These are phyloP conservation scores for Lachnellula occidentalis DNA, from an alignment of 2,329 filamentous ascomycete genomes.

Conservation along the genomic window DNA sequence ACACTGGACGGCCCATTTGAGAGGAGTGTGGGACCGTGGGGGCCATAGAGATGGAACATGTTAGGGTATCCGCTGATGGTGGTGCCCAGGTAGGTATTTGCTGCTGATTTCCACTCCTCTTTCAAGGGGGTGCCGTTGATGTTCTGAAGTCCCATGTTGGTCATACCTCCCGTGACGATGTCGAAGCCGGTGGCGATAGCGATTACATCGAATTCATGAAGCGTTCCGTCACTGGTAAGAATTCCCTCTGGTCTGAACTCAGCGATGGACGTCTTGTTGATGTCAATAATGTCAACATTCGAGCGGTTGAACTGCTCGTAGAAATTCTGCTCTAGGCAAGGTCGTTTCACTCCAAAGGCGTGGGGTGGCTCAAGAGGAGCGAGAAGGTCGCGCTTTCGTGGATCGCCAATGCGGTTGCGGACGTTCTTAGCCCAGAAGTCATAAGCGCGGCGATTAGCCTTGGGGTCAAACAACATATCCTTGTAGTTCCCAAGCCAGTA, in stretches of 20 bases:
- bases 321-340: constrained; percentile 42
- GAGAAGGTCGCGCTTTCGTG: constrained; percentile 39
- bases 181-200: constrained; percentile 36
- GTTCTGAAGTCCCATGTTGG: constrained; percentile 30
- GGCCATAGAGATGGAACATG: constrained; percentile 41
- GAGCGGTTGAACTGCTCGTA: constrained; percentile 44
- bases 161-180: constrained; percentile 31
- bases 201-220: constrained; percentile 30
- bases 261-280: constrained; percentile 36
- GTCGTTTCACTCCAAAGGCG: constrained; percentile 42
- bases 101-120: constrained; percentile 32
- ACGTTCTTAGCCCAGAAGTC: constrained; percentile 45
- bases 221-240: constrained; percentile 24
- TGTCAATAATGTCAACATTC: constrained; percentile 41
- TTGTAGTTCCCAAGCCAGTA: constrained; percentile 42
- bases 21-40: constrained; percentile 27
- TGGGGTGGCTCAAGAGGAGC: constrained; percentile 42
- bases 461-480: constrained; percentile 37
- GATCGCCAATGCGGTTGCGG: constrained; percentile 39
- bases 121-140: constrained; percentile 26
- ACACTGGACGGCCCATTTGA: constrained; percentile 35
- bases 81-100: constrained; percentile 35
- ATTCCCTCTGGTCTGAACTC: constrained; percentile 36
- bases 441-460: constrained; percentile 40
- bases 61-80: constrained; percentile 41